phyloP scores from a whole-genome alignment of 2,329 filamentous ascomycete species.

The Aspergillus transmontanensis region DNA sequence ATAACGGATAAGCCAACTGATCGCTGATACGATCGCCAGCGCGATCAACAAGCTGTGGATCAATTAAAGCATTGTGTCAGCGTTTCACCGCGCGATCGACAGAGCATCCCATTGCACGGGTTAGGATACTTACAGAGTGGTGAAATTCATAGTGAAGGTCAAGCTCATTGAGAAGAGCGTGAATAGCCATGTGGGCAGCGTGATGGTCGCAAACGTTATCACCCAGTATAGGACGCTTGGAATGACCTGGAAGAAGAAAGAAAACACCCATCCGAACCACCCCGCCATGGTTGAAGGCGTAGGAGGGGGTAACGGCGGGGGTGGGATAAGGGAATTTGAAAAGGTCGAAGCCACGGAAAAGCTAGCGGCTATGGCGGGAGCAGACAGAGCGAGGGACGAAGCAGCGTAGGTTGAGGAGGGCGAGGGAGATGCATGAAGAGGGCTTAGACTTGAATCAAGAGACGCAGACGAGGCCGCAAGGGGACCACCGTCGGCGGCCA shows the following conservation, averaged over 20 bases:
- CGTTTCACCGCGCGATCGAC: neutral
- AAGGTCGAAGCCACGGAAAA: constrained; percentile 20
- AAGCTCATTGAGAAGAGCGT: constrained; percentile 86
- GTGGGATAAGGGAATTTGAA: constrained; percentile 23
- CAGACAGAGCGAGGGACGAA: constrained; percentile 23
- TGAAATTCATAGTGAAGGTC: constrained; percentile 98
- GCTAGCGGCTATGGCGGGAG: constrained; percentile 26
- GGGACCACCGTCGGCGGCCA: constrained; percentile 20
- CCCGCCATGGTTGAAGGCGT: constrained; percentile 44
- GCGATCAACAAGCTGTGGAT: constrained; percentile 70
- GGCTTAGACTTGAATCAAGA: constrained; percentile 2
- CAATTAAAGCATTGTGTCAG: constrained; percentile 11
- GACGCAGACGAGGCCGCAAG: constrained; percentile 2
- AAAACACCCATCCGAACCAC: constrained; percentile 51
- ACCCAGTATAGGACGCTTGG: constrained; percentile 72
- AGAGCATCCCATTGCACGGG: neutral
- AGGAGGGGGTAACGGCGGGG: constrained; percentile 33
- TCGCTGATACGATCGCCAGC: constrained; percentile 74
- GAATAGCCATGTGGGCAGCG: constrained; percentile 85
- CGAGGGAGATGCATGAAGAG: constrained; percentile 16
- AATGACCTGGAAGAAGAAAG: constrained; percentile 55
- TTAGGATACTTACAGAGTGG: constrained; percentile 70
- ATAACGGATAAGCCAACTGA: constrained; percentile 93
- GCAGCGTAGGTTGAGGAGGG: constrained; percentile 2
- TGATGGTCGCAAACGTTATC: constrained; percentile 84